phyloP scores from a whole-genome alignment of 1,284 basidiomycete genomes.

The Hemileia vastatrix region DNA sequence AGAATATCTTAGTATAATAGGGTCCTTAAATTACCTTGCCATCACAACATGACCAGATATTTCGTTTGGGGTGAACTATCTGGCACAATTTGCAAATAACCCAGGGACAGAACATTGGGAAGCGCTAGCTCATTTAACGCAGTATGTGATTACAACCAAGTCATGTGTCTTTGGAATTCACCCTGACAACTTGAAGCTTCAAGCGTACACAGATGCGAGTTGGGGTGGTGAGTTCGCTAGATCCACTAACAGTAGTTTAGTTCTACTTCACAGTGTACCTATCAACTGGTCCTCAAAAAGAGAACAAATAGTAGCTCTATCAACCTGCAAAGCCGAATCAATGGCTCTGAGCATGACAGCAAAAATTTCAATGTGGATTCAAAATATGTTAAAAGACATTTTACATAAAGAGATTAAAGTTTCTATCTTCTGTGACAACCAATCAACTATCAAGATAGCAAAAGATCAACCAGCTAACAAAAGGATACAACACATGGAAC shows the following conservation, averaged over 20 bases:
- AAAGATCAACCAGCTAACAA: slow-evolving; percentile 1
- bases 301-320: background rate
- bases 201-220: background rate
- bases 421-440: background rate
- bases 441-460: background rate
- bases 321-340: background rate
- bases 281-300: background rate
- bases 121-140: no score
- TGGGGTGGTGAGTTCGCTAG: background rate
- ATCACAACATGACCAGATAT: no score
- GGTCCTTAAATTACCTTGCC: no score
- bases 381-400: background rate
- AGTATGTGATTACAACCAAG: no score
- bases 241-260: background rate
- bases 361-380: background rate
- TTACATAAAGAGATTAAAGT: background rate
- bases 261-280: background rate
- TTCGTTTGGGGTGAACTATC: no score
- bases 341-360: background rate
- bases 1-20: no score
- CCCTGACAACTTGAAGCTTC: background rate
- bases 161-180: no score
- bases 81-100: no score
- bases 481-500: background rate
- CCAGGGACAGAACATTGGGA: no score